Evolutionary conservation across 2,329 filamentous ascomycete genomes (phyloP), one percentile per base, ranked within the genome.

Genomic region (Exophiala spinifera): DNA sequence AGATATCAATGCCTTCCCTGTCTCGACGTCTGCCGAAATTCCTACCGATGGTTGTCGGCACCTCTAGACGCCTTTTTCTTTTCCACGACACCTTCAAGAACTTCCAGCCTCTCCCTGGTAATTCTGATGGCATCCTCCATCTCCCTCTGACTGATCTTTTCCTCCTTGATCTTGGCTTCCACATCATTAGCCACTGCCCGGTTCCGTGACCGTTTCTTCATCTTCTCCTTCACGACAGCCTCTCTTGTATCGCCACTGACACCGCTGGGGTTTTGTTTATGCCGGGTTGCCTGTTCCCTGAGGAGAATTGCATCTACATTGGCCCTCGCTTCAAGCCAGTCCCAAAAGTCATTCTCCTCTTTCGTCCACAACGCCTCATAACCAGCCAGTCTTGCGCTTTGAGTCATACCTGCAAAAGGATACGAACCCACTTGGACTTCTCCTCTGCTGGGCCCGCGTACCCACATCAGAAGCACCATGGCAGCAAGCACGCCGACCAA

Each of bases 291-390:
- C 37, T 59, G 46, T 33, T 56, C 63, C 56, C 72, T 70, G 40
- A 75, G 70, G 14, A 70, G 64, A 45, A 75, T 67, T 3, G 76
- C 75, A 52, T 90, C 86, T 67, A 94, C 75, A 1, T 89, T 87
- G 1, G 90, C 85, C 15, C 91, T 81, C 64, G 95, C 89, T 69
- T 96, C 91, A 3, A 96, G 75, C 91, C 91, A 96, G 54, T 89
- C 86, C 91, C 91, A 96, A 8, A 96, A 75, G 64, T 94, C 89
- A 61, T 83, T 89, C 68, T 96, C 91, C 69, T 96, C 90, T 37
- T 83, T 78, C 33, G 84, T 80, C 91, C 92, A 99, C 66, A 97
- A 87, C 72, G 96, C 89, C 63, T 97, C 91, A 68, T 96, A 97
- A 0, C 89, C 90, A 1, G 87, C 84, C 14, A 91, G 74, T 4